Evolutionary conservation across 208 protist genomes (phyloP).

Genomic region (Chromosphaera perkinsii): DNA sequence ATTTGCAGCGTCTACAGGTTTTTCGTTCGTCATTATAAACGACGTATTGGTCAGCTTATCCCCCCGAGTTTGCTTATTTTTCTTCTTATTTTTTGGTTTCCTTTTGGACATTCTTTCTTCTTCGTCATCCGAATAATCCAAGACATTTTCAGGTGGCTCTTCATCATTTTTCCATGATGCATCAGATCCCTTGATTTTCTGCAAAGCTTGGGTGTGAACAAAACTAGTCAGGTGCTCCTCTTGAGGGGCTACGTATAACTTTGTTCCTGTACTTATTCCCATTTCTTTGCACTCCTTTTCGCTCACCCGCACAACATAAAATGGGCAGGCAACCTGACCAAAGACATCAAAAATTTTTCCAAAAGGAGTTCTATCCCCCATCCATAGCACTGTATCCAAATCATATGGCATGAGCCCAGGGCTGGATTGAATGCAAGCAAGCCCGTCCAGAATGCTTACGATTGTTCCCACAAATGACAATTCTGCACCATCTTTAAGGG

Average conservation of each 20-base stretch:
- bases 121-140: conserved; percentile 18
- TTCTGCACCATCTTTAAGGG: neutral
- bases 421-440: neutral
- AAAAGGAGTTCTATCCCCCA: neutral
- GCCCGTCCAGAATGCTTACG: neutral
- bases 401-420: neutral
- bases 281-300: neutral
- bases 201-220: no score
- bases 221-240: no score
- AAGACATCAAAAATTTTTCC: conserved; percentile 1
- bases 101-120: neutral
- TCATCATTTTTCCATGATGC: conserved; percentile 14
- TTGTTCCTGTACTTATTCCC: neutral
- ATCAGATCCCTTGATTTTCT: neutral
- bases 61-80: neutral
- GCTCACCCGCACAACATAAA: neutral
- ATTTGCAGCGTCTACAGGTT: no score
- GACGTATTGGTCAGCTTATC: no score
- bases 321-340: neutral
- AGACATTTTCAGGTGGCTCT: neutral
- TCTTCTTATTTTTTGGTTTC: neutral
- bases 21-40: no score
- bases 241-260: neutral
- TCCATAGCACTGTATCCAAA: neutral
- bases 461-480: neutral